These are phyloP conservation scores for Vitis vinifera DNA, from an alignment of 164 flowering plant genomes.

Conservation along the genomic window DNA sequence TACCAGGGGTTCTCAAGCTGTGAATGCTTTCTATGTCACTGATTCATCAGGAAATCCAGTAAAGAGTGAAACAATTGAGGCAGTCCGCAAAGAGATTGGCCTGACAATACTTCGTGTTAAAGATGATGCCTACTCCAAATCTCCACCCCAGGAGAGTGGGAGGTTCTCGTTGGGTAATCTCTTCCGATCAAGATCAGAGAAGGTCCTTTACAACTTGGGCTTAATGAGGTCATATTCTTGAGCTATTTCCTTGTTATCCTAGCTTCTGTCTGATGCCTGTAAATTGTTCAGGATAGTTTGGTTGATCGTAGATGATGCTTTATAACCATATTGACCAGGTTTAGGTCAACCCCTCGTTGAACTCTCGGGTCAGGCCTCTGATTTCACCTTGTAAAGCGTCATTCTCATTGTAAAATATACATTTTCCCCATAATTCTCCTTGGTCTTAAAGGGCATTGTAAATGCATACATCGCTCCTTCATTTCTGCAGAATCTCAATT, in stretches of 20 bases:
- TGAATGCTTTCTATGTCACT: constrained; percentile 78
- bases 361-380: neutral
- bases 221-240: constrained; percentile 67
- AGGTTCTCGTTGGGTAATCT: constrained; percentile 70
- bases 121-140: constrained; percentile 47
- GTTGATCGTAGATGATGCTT: neutral
- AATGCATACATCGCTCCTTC: neutral
- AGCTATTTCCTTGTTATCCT: constrained; percentile 11
- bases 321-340: neutral
- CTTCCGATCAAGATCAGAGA: constrained; percentile 77
- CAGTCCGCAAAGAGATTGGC: constrained; percentile 76
- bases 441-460: constrained; percentile 3
- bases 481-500: neutral
- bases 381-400: constrained; percentile 4
- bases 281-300: constrained; percentile 8
- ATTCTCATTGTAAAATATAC: constrained; percentile 6
- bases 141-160: constrained; percentile 49
- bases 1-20: constrained; percentile 79
- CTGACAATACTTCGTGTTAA: constrained; percentile 59
- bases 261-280: constrained; percentile 8
- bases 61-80: constrained; percentile 75
- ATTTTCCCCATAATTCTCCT: neutral
- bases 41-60: constrained; percentile 77
- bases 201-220: constrained; percentile 76
- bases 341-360: constrained; percentile 12